Evolutionary conservation across 306 rosid genomes (phyloP), one percentile per base, ranked within the genome.

Genomic region (Echinosophora koreensis): DNA sequence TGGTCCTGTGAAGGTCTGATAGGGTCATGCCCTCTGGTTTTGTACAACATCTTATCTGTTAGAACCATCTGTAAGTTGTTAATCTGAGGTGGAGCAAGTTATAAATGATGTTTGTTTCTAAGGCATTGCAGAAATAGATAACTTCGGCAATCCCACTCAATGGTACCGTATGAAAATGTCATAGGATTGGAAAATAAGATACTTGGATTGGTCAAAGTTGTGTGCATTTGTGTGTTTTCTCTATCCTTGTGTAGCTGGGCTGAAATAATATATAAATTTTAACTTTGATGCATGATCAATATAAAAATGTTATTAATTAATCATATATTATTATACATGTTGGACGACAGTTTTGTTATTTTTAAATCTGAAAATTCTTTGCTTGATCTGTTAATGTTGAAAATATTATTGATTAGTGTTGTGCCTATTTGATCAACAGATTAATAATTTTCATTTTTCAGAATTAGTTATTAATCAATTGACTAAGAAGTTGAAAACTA

Each of bases 1-100:
- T 1, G 96, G 86, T 67, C 77, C 90, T 15, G 11, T 80, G 67
- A 86, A 84, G 58, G 88, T 46, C 4, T 68, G 63, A 66, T 76
- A 37, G 69, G 82, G 60, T 60, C 69, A 51, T 32, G 8, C 59
- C 56, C 8, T 70, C 22, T 62, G 27, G 77, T 71, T 51, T 69
- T 54, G 77, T 51, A 66, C 86, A 46, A 58, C 37, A 47, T 55
- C 60, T 73, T 63, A 18, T 52, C 37, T 56, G 50, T 63, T 56
- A 46, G 42, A 62, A 51, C 28, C 72, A 13, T 6, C 32, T 16
- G 44, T 71, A 22, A 44, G 32, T 64, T 76, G 78, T 70, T 76
- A 61, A 71, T 46, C 54, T 32, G 63, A 51, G 69, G 69, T 32
- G 71, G 55, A 10, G 27, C 5, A 70, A 15, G 73, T 27, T 50